Evolutionary conservation across 2,329 filamentous ascomycete species (phyloP).

Genomic region (Juglanconis juglandina): DNA sequence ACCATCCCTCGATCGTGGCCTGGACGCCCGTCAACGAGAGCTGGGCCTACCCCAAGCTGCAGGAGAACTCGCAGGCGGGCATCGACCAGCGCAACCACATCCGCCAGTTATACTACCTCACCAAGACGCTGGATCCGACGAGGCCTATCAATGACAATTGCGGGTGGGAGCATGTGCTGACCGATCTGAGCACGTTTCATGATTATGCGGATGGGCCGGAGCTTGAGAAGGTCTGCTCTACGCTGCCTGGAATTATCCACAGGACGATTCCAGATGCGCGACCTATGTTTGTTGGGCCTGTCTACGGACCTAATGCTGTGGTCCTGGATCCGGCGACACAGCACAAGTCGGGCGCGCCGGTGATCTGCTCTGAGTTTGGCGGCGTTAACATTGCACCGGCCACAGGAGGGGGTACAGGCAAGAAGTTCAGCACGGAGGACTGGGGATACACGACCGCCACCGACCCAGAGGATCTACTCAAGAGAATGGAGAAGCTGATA

Average conservation of each 20-base stretch:
- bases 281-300: conserved; percentile 51
- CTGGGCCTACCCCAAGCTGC: conserved; percentile 62
- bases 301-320: conserved; percentile 24
- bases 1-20: conserved; percentile 60
- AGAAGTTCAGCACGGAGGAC: conserved; percentile 40
- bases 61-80: conserved; percentile 51
- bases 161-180: conserved; percentile 66
- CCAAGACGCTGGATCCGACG: conserved; percentile 59
- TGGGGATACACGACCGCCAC: conserved; percentile 69
- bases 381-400: conserved; percentile 62
- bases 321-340: conserved; percentile 42
- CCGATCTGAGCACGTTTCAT: conserved; percentile 65
- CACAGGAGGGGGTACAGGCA: conserved; percentile 31
- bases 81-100: conserved; percentile 62
- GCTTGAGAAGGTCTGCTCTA: conserved; percentile 52
- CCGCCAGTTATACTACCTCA: conserved; percentile 59
- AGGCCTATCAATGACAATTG: conserved; percentile 69
- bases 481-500: conserved; percentile 55
- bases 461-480: conserved; percentile 57
- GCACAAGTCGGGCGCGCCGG: conserved; percentile 53
- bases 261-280: conserved; percentile 41
- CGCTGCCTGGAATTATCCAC: conserved; percentile 49
- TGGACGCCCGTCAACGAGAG: conserved; percentile 65
- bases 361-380: conserved; percentile 66
- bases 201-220: conserved; percentile 60